These are phyloP conservation scores for Simplicillium sp. DNA, from an alignment of 2,329 filamentous ascomycete genomes.

Conservation along the genomic window DNA sequence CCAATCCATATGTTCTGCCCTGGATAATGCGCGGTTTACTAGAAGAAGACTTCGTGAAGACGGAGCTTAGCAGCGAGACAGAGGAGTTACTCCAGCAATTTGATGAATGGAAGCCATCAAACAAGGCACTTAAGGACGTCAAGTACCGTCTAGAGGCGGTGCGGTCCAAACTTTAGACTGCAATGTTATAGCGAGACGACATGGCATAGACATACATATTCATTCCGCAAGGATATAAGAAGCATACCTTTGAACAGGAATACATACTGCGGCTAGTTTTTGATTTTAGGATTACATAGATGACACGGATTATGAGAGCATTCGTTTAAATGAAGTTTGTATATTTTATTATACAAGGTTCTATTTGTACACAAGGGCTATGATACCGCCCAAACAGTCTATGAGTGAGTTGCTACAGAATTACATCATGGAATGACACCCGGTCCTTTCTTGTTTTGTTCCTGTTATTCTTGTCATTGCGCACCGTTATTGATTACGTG, in stretches of 20 bases:
- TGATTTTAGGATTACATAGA: no score
- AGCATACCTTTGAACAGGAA: no score
- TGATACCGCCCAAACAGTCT: not conserved
- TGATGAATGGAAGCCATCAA: conserved; percentile 84
- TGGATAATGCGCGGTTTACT: conserved; percentile 93
- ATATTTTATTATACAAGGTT: no score
- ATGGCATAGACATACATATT: no score
- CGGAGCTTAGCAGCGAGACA: conserved; percentile 68
- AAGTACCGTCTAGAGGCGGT: conserved; percentile 91
- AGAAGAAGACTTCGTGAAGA: conserved; percentile 85
- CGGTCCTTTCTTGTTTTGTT: not conserved
- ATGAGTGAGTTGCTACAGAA: no score
- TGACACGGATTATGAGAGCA: not conserved
- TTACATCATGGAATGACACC: no score
- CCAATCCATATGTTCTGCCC: conserved; percentile 84
- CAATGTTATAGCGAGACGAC: no score
- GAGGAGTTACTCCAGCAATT: conserved; percentile 75
- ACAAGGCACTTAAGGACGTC: conserved; percentile 89
- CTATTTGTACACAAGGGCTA: not conserved
- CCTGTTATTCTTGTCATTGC: not conserved
- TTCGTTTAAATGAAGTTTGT: not conserved
- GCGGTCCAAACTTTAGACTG: conserved; percentile 60
- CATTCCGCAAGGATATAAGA: not conserved
- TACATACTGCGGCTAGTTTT: no score
- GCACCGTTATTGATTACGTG: conserved; percentile 6